phyloP scores from a whole-genome alignment of 2,329 filamentous ascomycete species.

The Calonectria hongkongensis region DNA sequence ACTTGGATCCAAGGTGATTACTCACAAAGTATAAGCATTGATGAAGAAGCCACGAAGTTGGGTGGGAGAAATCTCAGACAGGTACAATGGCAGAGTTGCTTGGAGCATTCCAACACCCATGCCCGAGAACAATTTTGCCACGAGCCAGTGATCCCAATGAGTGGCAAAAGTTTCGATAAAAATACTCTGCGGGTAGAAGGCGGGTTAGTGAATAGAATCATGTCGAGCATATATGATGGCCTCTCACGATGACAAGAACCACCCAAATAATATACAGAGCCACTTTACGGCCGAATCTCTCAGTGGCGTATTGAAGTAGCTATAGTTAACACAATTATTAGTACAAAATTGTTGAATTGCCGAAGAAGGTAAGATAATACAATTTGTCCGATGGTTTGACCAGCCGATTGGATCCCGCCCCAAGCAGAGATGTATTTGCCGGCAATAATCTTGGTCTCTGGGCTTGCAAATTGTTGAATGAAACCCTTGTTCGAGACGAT shows the following conservation, averaged over 20 bases:
- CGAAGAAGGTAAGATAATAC: conserved; percentile 43
- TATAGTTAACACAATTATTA: background rate
- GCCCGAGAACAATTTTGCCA: conserved; percentile 43
- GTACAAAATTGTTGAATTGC: background rate
- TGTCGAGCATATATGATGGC: too few relatives aligned
- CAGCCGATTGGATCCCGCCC: conserved; percentile 62
- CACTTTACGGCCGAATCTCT: conserved; percentile 38
- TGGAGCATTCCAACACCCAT: conserved; percentile 45
- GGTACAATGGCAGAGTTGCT: conserved; percentile 42
- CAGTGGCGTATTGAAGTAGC: conserved; percentile 43
- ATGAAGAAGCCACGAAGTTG: conserved; percentile 44
- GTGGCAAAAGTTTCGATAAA: conserved; percentile 41
- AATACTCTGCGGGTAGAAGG: conserved; percentile 11
- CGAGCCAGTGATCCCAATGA: conserved; percentile 43
- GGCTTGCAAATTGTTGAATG: conserved; percentile 59
- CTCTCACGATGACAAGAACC: conserved; percentile 35
- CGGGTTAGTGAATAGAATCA: background rate
- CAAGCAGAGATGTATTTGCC: conserved; percentile 62
- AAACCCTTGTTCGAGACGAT: conserved; percentile 65
- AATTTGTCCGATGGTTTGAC: conserved; percentile 62
- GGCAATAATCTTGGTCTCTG: conserved; percentile 57
- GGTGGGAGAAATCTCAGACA: conserved; percentile 43
- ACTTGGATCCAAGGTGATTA: background rate
- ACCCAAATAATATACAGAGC: conserved; percentile 41
- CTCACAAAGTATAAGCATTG: conserved; percentile 44